Base-by-base conservation (phyloP, 495 filamentous ascomycete species). In the Talaromyces stipitatus region DNA sequence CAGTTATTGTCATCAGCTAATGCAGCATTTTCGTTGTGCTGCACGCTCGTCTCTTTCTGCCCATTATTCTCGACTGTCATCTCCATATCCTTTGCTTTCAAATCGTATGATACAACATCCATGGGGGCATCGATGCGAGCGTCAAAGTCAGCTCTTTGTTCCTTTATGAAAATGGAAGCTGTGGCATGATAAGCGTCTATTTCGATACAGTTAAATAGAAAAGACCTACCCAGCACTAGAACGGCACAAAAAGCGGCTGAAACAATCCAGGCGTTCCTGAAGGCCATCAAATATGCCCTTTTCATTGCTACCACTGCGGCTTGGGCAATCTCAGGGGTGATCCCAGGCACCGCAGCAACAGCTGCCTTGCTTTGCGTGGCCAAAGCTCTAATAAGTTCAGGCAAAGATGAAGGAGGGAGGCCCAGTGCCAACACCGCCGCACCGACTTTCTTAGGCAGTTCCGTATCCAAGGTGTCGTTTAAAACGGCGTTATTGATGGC, bases 401-500 rank as follows among this genome's bases (percentile, higher is more conserved):
- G 5, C 16, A 36, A 10, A 36, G 5, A 20, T 8, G 27, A 4
- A 4, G 24, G 8, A 10, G 50, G 50, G 8, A 54, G 20, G 4
- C 50, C 50, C 50, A 54, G 28, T 4, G 50, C 3, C 16, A 54
- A 22, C 2, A 22, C 22, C 2, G 50, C 50, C 29, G 28, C 29
- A 14, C 4, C 14, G 3, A 54, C 28, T 3, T 54, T 36, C 8
- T 7, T 4, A 16, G 20, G 22, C 6, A 54, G 28, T 29, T 36
- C 14, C 3, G 6, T 16, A n/a, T 24, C 14, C 27, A 54, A 4
- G 50, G 10, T 14, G 20, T 36, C 14, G 27, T 18, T 20, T 4
- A 54, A 38, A 27, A 54, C 5, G 29, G 50, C 50, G 22, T 54
- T 54, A 18, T 18, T 29, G 45, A 81, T 69, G 26, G 78, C 78